Conservation (phyloP, 257 asterid species). For the Nicotiana tabacum region DNA sequence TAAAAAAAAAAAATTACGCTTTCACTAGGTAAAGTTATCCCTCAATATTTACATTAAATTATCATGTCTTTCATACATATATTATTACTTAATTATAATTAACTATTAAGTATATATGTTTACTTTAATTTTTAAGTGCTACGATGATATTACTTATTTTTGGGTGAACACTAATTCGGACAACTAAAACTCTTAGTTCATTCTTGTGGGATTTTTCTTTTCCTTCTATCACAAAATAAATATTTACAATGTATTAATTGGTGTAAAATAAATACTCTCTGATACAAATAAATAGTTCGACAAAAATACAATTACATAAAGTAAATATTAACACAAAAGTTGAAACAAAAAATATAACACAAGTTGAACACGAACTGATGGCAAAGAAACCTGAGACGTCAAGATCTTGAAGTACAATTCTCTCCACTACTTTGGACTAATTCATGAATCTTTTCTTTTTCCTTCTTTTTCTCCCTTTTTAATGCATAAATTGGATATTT, state of each 20-base stretch:
- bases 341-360: background rate
- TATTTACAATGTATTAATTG: background rate
- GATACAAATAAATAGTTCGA: background rate
- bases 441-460: background rate
- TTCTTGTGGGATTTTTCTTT: background rate
- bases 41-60: too few relatives aligned
- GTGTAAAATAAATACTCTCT: background rate
- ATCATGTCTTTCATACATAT: too few relatives aligned
- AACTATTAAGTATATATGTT: too few relatives aligned
- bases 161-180: too few relatives aligned
- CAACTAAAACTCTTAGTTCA: too few relatives aligned
- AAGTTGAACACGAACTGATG: background rate
- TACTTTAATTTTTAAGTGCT: too few relatives aligned
- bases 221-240: background rate
- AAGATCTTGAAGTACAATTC: background rate
- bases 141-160: too few relatives aligned
- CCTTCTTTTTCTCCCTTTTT: background rate
- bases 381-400: background rate
- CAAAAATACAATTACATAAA: background rate
- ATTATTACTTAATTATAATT: too few relatives aligned
- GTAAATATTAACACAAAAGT: background rate
- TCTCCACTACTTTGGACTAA: background rate
- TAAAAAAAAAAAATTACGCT: too few relatives aligned
- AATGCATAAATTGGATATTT: background rate
- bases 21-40: too few relatives aligned